phyloP scores from a whole-genome alignment of 768 basidiomycete genomes.

The Tylopilus balloui region DNA sequence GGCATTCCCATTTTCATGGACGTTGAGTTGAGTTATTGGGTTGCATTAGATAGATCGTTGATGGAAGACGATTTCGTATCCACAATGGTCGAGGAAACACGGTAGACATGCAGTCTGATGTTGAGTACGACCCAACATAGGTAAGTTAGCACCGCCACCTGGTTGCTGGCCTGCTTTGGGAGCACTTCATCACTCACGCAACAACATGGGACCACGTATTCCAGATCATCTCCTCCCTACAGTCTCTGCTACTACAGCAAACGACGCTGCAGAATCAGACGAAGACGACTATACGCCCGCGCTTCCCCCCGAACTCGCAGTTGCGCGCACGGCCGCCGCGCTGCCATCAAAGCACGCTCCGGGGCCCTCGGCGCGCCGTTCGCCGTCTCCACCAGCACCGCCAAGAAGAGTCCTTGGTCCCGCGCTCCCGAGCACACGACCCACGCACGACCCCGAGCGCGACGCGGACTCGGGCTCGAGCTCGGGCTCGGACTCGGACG shows the following conservation, averaged over 20 bases:
- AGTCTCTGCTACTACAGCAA: constrained; percentile 11
- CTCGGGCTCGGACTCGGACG: constrained; percentile 54
- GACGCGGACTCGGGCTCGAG: constrained; percentile 11
- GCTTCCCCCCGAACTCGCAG: constrained; percentile 66
- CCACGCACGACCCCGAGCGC: constrained; percentile 24
- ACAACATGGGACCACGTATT: constrained; percentile 46
- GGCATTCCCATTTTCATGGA: constrained; percentile 14
- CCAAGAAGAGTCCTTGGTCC: constrained; percentile 47
- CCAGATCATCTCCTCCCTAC: constrained; percentile 43
- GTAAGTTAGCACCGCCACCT: too few relatives aligned
- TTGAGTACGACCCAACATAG: too few relatives aligned
- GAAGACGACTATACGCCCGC: constrained; percentile 69
- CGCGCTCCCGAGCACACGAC: constrained; percentile 41
- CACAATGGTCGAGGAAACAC: background rate
- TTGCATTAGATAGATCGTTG: constrained; percentile 15
- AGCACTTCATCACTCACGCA: too few relatives aligned
- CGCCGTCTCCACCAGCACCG: constrained; percentile 16
- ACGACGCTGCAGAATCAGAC: constrained; percentile 34
- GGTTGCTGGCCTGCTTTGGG: too few relatives aligned
- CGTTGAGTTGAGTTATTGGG: constrained; percentile 20
- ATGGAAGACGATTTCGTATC: background rate
- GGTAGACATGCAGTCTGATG: background rate
- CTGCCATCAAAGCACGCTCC: constrained; percentile 22
- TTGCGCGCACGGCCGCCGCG: constrained; percentile 36
- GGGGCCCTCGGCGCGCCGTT: constrained; percentile 21